phyloP scores from a whole-genome alignment of 108 stramenopile genomes.

The Cyclotella baltica region DNA sequence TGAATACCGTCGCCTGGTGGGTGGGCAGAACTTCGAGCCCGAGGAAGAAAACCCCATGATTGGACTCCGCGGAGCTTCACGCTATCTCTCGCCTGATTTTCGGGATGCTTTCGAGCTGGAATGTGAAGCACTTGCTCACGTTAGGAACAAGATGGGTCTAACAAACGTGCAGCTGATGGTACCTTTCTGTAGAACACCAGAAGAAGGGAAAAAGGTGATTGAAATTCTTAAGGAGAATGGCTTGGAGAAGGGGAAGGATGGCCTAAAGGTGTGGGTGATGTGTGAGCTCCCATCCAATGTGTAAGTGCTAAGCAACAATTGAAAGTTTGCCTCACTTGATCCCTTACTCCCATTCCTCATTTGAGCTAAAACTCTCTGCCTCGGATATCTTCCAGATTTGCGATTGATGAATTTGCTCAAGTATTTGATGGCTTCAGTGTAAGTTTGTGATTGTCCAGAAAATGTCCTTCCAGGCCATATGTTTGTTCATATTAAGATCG shows the following conservation, averaged over 20 bases:
- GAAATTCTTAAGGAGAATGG: conserved; percentile 46
- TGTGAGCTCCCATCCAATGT: conserved; percentile 62
- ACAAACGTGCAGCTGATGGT: conserved; percentile 56
- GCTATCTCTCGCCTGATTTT: conserved; percentile 51
- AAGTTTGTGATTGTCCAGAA: no score
- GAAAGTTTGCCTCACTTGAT: no score
- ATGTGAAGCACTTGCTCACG: conserved; percentile 46
- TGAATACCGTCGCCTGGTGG: conserved; percentile 53
- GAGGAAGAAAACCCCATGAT: conserved; percentile 64
- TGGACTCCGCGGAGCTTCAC: conserved; percentile 49
- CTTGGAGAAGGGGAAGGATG: conserved; percentile 40
- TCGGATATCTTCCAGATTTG: conserved; percentile 12
- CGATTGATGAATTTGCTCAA: conserved; percentile 49
- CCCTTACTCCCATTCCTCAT: background rate
- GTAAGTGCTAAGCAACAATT: no score
- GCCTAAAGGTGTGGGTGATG: conserved; percentile 56
- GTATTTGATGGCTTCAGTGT: conserved; percentile 55
- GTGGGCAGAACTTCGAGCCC: conserved; percentile 57
- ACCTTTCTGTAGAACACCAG: conserved; percentile 55
- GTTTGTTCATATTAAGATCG: no score
- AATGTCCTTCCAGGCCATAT: no score
- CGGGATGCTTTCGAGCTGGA: conserved; percentile 55
- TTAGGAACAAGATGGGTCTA: conserved; percentile 59
- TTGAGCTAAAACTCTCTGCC: background rate
- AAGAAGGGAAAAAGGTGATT: conserved; percentile 48